A percentile compares a stretch with the other conserved stretches of the same genome.
phyloP scores from a whole-genome alignment of 2,329 filamentous ascomycete species.

The Fusarium citri region DNA sequence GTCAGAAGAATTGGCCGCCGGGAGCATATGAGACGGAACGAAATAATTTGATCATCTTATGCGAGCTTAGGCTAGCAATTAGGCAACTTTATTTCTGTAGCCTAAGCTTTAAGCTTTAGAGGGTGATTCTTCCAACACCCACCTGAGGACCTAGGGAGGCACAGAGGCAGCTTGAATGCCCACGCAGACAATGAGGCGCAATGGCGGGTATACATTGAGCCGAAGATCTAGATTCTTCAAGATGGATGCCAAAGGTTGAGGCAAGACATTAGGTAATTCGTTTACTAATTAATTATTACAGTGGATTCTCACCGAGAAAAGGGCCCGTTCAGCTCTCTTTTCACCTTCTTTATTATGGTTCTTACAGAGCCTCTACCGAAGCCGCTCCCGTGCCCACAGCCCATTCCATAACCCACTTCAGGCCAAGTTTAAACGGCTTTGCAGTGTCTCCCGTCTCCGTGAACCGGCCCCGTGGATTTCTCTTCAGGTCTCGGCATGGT shows the following conservation, averaged over 20 bases:
- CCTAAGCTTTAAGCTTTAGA: no score
- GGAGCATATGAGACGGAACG: no score
- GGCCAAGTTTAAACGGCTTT: background rate
- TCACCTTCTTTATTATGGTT: constrained; percentile 9
- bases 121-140: no score
- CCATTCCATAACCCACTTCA: background rate
- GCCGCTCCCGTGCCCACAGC: constrained; percentile 9
- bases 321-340: constrained; percentile 2
- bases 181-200: constrained; percentile 22
- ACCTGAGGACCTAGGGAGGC: background rate
- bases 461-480: background rate
- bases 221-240: background rate
- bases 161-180: background rate
- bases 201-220: constrained; percentile 4
- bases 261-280: constrained; percentile 9
- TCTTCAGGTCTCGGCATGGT: background rate
- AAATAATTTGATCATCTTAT: no score
- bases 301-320: background rate
- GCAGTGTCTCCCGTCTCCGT: background rate
- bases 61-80: no score
- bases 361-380: background rate
- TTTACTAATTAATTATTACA: background rate
- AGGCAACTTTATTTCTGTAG: no score
- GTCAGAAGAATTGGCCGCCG: no score
- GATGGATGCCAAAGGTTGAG: background rate